Evolutionary conservation across 345 rosid genomes (phyloP).

Genomic region (Anastatica hierochuntica): DNA sequence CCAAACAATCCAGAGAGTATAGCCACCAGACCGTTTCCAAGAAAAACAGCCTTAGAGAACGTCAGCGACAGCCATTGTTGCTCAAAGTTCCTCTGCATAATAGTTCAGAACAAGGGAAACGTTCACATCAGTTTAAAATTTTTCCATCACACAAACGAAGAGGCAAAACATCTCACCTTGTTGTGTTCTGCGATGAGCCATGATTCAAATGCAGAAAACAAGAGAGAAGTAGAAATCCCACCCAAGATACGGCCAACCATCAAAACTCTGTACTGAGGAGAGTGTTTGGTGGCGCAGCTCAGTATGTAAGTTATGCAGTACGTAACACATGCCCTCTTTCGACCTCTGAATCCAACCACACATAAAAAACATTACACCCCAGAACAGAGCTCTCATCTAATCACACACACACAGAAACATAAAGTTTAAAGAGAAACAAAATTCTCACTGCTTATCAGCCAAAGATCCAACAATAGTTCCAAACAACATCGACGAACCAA

Average conservation of each 20-base stretch:
- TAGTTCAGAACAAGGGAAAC: not conserved
- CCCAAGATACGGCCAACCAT: constrained; percentile 90
- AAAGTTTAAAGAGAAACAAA: not conserved
- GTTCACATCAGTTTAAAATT: not conserved
- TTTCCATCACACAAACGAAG: not conserved
- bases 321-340: constrained; percentile 74
- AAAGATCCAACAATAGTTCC: constrained; percentile 89
- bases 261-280: constrained; percentile 70
- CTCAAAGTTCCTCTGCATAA: constrained; percentile 67
- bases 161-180: constrained; percentile 35
- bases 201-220: constrained; percentile 80
- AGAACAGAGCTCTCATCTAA: too few relatives aligned
- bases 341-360: constrained; percentile 43
- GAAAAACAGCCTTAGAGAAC: constrained; percentile 85
- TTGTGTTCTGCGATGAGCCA: constrained; percentile 94
- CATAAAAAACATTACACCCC: not conserved
- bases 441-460: constrained; percentile 77
- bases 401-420: not conserved
- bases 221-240: constrained; percentile 80
- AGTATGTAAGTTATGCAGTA: constrained; percentile 75
- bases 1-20: constrained; percentile 74
- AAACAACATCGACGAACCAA: constrained; percentile 88
- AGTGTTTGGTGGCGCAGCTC: constrained; percentile 82
- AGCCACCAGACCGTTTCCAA: constrained; percentile 84
- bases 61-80: constrained; percentile 78